Evolutionary conservation across 768 basidiomycete species (phyloP), one percentile per base, ranked within the genome.

Genomic region (Cyclocybe aegerita): DNA sequence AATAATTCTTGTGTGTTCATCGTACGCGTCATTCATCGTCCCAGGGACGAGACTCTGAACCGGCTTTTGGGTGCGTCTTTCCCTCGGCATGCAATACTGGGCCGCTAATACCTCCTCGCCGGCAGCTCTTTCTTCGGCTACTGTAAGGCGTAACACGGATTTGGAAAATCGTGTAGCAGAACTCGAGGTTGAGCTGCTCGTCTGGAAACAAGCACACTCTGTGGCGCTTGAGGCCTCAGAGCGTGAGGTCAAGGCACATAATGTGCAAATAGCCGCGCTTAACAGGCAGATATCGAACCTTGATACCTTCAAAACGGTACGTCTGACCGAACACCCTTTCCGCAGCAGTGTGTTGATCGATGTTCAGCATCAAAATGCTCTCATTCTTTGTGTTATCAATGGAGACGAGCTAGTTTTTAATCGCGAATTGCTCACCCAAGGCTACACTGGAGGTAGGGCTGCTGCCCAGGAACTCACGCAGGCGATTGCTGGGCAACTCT

Each of bases 341-440:
- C 30, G 6, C 8, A 46, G 33, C 2, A 39, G 8, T 11, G 38
- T 39, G 43, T 36, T 33, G 50, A 39, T 35, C 14, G 14, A 45
- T 49, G 49, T 15, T 2, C 66, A 87, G 83, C 79, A 74, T 56
- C 81, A 83, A 66, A 76, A 79, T 56, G 79, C 86, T 38, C 77
- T 90, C 58, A 83, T 90, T 52, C 76, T 88, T 56, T 88, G 87
- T 60, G 78, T 86, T 55, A 76, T 91, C 59, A 85, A 90, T 58
- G 88, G 86, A 35, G 82, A 89, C 63, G 79, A 80, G 42, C 81
- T 81, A 55, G 69, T 88, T 57, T 90, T 91, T 70, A 72, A 73
- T 48, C 76, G 73, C 42, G 70, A 80, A 14, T 74, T 86, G 50
- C 68, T 91, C 36, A 63, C 61, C 30, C 82, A 84, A 64, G 88